These are phyloP conservation scores for Centella asiatica DNA, from an alignment of 129 eudicot genomes.

Conservation along the genomic window DNA sequence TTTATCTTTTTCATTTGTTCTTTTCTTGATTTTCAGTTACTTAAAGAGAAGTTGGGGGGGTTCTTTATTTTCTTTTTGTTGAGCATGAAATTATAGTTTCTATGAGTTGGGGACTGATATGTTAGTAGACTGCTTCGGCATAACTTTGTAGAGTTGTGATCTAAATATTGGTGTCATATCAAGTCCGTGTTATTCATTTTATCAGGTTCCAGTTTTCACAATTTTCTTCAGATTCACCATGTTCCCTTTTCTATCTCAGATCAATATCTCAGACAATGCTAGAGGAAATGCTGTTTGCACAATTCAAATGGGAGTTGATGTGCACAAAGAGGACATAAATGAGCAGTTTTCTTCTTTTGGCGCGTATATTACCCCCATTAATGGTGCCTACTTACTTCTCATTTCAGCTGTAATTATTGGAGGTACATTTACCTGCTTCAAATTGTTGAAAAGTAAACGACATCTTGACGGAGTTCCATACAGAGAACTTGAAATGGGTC, in stretches of 20 bases:
- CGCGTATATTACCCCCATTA: conserved; percentile 36
- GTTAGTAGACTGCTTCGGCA: not conserved
- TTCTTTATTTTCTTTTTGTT: no score
- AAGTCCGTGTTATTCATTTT: no score
- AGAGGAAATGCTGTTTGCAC: conserved; percentile 29
- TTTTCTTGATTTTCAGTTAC: not conserved
- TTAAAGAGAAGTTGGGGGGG: not conserved
- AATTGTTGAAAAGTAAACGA: conserved; percentile 22
- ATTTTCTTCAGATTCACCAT: not conserved
- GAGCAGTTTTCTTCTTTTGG: conserved; percentile 21
- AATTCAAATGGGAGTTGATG: conserved; percentile 32
- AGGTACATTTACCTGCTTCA: conserved; percentile 38
- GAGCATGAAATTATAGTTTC: not conserved
- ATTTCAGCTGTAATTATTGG: conserved; percentile 29
- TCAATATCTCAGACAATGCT: conserved; percentile 28
- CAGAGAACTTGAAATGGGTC: conserved; percentile 62
- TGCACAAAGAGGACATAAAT: conserved; percentile 12
- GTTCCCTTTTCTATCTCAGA: conserved; percentile 22
- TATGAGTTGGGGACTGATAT: not conserved
- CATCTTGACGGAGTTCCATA: conserved; percentile 53
- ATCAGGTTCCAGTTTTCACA: not conserved
- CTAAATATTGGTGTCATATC: not conserved
- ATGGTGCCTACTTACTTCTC: conserved; percentile 35
- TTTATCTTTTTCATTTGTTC: not conserved
- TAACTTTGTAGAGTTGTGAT: not conserved